Percentiles rank a stretch among this genome's conserved stretches.
phyloP scores from a whole-genome alignment of 192 early-diverging fungal genomes.

The Geosiphon pyriformis region DNA sequence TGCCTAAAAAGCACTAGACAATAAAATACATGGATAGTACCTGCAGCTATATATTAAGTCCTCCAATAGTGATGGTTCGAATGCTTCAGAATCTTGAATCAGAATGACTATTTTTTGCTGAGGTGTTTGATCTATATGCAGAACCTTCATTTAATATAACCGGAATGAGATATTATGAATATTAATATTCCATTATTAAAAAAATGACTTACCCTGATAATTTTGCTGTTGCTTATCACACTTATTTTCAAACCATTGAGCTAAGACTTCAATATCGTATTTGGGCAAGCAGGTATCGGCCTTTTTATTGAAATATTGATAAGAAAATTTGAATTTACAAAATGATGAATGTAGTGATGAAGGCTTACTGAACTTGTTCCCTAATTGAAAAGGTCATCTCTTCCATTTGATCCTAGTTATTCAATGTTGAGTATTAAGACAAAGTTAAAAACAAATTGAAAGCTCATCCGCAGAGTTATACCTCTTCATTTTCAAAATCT shows the following conservation, averaged over 20 bases:
- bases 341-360: no score
- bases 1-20: neutral
- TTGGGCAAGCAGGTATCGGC: conserved; percentile 34
- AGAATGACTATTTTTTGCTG: conserved; percentile 59
- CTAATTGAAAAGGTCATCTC: neutral
- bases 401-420: conserved; percentile 22
- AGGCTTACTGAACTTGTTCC: no score
- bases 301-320: conserved; percentile 10
- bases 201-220: neutral
- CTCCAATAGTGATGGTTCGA: conserved; percentile 63
- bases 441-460: no score
- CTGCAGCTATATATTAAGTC: conserved; percentile 70
- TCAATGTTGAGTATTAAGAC: no score
- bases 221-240: neutral
- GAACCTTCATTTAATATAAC: no score
- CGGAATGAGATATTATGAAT: no score
- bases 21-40: conserved; percentile 25
- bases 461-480: conserved; percentile 22
- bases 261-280: conserved; percentile 65
- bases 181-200: no score
- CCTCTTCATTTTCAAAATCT: conserved; percentile 23
- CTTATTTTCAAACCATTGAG: conserved; percentile 57
- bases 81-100: conserved; percentile 85
- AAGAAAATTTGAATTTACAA: no score
- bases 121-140: neutral